Evolutionary conservation across 2,329 filamentous ascomycete genomes (phyloP).

Genomic region (Colletotrichum ledebouriae): DNA sequence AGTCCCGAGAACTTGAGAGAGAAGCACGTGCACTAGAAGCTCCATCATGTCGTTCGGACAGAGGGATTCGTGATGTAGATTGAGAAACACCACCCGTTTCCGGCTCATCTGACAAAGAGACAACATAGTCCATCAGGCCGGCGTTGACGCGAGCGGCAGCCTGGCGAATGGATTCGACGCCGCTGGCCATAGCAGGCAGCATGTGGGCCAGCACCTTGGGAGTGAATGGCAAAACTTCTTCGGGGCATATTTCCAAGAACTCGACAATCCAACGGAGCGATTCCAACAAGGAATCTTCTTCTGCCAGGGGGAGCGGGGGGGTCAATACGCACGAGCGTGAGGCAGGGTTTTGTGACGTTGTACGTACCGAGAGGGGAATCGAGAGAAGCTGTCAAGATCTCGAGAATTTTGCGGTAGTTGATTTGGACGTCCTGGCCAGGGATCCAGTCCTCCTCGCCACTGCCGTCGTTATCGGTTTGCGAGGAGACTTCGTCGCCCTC

Average conservation of each 20-base stretch:
- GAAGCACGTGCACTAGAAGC: constrained; percentile 65
- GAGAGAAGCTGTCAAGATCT: constrained; percentile 90
- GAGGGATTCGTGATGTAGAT: constrained; percentile 57
- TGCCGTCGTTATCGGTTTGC: constrained; percentile 68
- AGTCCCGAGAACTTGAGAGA: constrained; percentile 65
- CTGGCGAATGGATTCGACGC: constrained; percentile 88
- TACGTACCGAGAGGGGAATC: constrained; percentile 81
- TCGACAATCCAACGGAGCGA: constrained; percentile 95
- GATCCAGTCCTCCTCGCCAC: constrained; percentile 92
- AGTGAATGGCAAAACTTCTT: constrained; percentile 95
- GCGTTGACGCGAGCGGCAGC: constrained; percentile 91
- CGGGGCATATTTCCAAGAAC: constrained; percentile 96
- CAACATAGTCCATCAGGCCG: constrained; percentile 93
- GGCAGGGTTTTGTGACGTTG: not conserved
- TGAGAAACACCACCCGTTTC: constrained; percentile 54
- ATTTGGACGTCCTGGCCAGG: constrained; percentile 97
- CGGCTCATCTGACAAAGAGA: constrained; percentile 84
- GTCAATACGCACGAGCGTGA: not conserved
- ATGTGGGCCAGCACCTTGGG: constrained; percentile 93
- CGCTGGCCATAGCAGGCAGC: constrained; percentile 92
- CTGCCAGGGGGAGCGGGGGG: constrained; percentile 55
- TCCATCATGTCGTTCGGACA: constrained; percentile 62
- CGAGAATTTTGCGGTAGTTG: constrained; percentile 90
- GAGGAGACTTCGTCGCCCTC: constrained; percentile 73
- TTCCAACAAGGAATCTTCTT: constrained; percentile 92